Percentiles rank a stretch among this genome's conserved stretches.
These are phyloP conservation scores for Eutrema japonicum DNA, from an alignment of 345 rosid genomes.

Conservation along the genomic window DNA sequence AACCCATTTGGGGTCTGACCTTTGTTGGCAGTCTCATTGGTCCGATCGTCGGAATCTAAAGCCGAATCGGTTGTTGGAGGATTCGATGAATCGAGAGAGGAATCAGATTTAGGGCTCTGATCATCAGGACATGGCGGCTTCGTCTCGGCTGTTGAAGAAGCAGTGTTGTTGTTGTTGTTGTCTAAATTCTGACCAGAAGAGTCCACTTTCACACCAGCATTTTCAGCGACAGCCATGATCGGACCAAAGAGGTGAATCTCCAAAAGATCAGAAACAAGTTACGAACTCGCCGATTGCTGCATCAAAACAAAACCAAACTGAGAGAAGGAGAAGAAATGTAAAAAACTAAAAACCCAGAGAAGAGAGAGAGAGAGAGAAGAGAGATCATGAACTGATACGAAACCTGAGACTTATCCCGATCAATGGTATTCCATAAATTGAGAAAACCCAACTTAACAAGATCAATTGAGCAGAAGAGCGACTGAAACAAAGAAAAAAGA, in stretches of 20 bases:
- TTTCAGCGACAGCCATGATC: slow-evolving; percentile 97
- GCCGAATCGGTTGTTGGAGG: slow-evolving; percentile 37
- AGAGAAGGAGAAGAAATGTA: slow-evolving; percentile 4
- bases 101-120: slow-evolving; percentile 56
- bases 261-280: slow-evolving; percentile 34
- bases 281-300: slow-evolving; percentile 42
- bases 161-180: slow-evolving; percentile 53
- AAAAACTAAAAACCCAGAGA: not conserved
- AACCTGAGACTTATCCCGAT: slow-evolving; percentile 53
- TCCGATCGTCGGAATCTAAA: slow-evolving; percentile 41
- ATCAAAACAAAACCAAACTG: slow-evolving; percentile 21
- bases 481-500: slow-evolving; percentile 27
- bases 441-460: slow-evolving; percentile 28
- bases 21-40: slow-evolving; percentile 34
- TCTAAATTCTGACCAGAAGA: slow-evolving; percentile 70
- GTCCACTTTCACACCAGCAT: slow-evolving; percentile 77
- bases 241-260: slow-evolving; percentile 9
- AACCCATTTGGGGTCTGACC: slow-evolving; percentile 43
- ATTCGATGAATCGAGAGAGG: slow-evolving; percentile 39
- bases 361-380: not conserved
- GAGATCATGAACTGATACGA: slow-evolving; percentile 27
- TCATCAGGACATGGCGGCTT: slow-evolving; percentile 50
- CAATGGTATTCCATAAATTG: slow-evolving; percentile 48
- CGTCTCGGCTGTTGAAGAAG: slow-evolving; percentile 53
- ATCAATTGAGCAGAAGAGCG: slow-evolving; percentile 44